Evolutionary conservation across 495 filamentous ascomycete species (phyloP).

Genomic region (Penicillium angulare): DNA sequence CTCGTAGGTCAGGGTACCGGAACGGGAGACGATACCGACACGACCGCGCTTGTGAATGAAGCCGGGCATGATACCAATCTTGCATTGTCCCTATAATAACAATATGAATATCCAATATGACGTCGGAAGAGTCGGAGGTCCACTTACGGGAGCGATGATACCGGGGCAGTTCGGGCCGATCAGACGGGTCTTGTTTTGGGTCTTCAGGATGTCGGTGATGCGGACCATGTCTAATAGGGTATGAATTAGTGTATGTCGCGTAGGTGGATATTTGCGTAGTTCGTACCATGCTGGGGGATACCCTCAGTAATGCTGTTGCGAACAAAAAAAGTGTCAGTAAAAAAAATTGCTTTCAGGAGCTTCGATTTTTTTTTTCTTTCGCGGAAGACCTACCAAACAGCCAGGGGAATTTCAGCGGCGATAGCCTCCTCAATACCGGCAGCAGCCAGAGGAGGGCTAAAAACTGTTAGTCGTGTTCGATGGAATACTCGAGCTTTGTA

Average conservation of each 20-base stretch:
- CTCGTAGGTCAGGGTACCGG: slow-evolving; percentile 98
- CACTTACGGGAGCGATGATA: slow-evolving; percentile 81
- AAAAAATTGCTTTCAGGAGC: slow-evolving; percentile 12
- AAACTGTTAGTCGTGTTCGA: slow-evolving; percentile 5
- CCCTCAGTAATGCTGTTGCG: slow-evolving; percentile 84
- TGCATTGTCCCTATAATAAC: slow-evolving; percentile 86
- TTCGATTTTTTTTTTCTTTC: slow-evolving; percentile 3
- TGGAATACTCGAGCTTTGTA: not conserved
- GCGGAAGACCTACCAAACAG: slow-evolving; percentile 67
- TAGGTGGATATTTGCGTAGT: not conserved
- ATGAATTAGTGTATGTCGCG: slow-evolving; percentile 21
- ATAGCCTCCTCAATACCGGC: slow-evolving; percentile 97
- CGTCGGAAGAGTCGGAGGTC: not conserved
- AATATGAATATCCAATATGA: slow-evolving; percentile 6
- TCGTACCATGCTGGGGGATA: slow-evolving; percentile 90
- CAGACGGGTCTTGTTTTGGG: slow-evolving; percentile 92
- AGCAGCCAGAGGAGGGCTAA: slow-evolving; percentile 84
- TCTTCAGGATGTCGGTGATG: slow-evolving; percentile 96
- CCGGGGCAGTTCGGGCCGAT: slow-evolving; percentile 98
- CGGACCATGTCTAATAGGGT: slow-evolving; percentile 84
- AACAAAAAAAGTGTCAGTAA: slow-evolving; percentile 7
- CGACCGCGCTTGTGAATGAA: slow-evolving; percentile 99
- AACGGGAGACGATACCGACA: slow-evolving; percentile 96
- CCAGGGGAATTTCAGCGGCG: slow-evolving; percentile 83
- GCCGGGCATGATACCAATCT: slow-evolving; percentile 99